phyloP scores from a whole-genome alignment of 345 rosid species.

The Psidium guajava region DNA sequence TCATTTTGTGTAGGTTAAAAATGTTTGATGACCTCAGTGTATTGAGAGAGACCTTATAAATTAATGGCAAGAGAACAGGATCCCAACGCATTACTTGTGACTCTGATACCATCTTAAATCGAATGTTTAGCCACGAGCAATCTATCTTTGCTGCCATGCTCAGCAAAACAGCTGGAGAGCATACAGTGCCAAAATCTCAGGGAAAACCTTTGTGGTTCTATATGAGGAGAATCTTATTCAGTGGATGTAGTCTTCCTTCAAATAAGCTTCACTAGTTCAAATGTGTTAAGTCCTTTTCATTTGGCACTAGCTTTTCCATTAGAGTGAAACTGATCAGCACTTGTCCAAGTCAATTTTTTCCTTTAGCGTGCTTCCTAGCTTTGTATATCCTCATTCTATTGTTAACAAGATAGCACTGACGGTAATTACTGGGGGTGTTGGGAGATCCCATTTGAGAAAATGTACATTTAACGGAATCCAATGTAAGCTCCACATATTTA shows the following conservation, averaged over 20 bases:
- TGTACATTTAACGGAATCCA: neutral
- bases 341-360: neutral
- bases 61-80: neutral
- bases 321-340: neutral
- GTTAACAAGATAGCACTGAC: neutral
- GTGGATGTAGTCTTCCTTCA: neutral
- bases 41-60: neutral
- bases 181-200: neutral
- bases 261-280: neutral
- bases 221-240: neutral
- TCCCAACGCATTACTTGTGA: neutral
- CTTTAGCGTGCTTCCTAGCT: neutral
- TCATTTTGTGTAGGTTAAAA: neutral
- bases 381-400: neutral
- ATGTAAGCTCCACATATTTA: neutral
- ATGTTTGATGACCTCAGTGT: neutral
- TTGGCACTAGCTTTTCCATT: neutral
- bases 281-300: neutral
- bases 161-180: neutral
- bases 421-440: neutral
- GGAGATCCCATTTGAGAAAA: neutral
- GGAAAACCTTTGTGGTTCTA: neutral
- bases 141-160: neutral
- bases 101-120: neutral
- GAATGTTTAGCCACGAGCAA: neutral